Evolutionary conservation across 768 basidiomycete species (phyloP), one percentile per base, ranked within the genome.

Genomic region (Neoboletus subvelutipes): DNA sequence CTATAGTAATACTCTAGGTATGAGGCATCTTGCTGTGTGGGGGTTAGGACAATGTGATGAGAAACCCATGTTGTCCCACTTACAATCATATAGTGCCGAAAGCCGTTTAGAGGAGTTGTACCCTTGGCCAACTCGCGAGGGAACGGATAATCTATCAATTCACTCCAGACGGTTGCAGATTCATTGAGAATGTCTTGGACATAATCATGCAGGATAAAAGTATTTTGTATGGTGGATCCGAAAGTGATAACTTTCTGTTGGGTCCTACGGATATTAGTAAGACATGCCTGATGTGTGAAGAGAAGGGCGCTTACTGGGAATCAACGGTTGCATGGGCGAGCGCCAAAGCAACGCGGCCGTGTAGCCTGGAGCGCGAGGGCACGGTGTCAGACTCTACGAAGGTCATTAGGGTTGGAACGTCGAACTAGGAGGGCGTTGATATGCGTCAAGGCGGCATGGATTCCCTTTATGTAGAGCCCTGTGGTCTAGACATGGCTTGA

Each of bases 1-100:
- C 56, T 12, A 45, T 41, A 56, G 18, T 34, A 57, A 34, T 56
- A 29, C 31, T 57, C 56, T 12, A 57, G 54, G 45, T 57, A 55
- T 5, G 31, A 13, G n/a, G 39, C 52, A 29, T 57, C 53, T 56
- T 57, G 56, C 56, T 57, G 31, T 33, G 15, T 11, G 3, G 24
- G n/a, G 7, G 20, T 47, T 9, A 1, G 18, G 18, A 33, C 9
- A 3, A 26, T 9, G 1, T 7, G 10, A 47, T 4, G 15, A 13
- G 29, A 33, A 18, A 9, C 6, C 1, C 6, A 12, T 13, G 15
- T 5, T 6, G 18, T 8, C 2, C 6, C 15, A 55, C 56, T 40
- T 26, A 57, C 56, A 22, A 56, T 28, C 45, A 46, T 57, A 10
- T 55, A 55, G 45, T 56, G 55, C 8, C 55, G 42, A 40, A 55